A percentile compares a stretch with the other conserved stretches of the same genome.
phyloP scores from a whole-genome alignment of 345 rosid species.

The Limnanthes douglasii region DNA sequence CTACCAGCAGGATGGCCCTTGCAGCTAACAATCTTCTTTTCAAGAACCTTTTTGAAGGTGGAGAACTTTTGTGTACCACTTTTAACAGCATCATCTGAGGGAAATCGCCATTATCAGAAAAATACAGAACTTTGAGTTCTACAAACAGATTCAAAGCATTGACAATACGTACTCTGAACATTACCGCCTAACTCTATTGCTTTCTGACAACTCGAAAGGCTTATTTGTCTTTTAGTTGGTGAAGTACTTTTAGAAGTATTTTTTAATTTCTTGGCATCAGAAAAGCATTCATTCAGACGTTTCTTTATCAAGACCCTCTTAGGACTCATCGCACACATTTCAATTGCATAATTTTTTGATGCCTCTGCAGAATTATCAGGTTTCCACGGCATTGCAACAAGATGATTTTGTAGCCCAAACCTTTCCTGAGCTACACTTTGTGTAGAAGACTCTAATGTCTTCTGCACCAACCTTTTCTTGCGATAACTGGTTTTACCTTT shows the following conservation, averaged over 20 bases:
- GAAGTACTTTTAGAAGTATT: constrained; percentile 11
- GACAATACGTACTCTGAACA: constrained; percentile 25
- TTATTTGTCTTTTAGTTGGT: constrained; percentile 10
- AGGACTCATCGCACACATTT: constrained; percentile 12
- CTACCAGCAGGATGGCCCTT: constrained; percentile 15
- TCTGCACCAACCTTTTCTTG: constrained; percentile 28
- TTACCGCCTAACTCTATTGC: constrained; percentile 8
- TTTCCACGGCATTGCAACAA: constrained; percentile 23
- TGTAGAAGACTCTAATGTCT: constrained; percentile 23
- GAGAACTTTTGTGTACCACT: constrained; percentile 17
- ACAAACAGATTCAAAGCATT: not conserved
- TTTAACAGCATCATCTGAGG: constrained; percentile 17
- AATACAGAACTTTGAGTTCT: not conserved
- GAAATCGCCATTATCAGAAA: constrained; percentile 15
- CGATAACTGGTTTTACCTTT: constrained; percentile 30
- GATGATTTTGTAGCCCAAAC: constrained; percentile 11
- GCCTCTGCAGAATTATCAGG: constrained; percentile 7
- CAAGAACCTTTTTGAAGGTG: constrained; percentile 10
- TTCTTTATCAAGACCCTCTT: constrained; percentile 19
- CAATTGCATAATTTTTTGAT: constrained; percentile 8
- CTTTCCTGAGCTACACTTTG: constrained; percentile 12
- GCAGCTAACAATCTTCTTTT: constrained; percentile 12
- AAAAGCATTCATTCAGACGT: constrained; percentile 18
- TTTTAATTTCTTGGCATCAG: constrained; percentile 16
- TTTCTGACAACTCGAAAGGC: constrained; percentile 23